phyloP scores from a whole-genome alignment of 768 basidiomycete genomes.

The Filobasidium floriforme region DNA sequence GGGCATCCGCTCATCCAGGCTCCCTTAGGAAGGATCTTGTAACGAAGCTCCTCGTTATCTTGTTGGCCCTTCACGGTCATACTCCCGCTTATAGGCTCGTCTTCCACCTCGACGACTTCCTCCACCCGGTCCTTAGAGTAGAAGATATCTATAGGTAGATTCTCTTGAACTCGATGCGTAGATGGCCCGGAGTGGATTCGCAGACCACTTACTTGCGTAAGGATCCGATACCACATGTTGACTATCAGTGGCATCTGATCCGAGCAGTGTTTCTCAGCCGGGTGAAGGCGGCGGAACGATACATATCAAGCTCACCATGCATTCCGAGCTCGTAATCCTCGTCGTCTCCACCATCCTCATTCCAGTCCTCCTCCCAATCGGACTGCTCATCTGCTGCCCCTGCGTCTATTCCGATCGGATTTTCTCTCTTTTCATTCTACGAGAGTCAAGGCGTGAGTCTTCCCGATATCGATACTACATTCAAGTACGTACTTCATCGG shows the following conservation, averaged over 20 bases:
- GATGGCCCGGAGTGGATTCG: constrained; percentile 4
- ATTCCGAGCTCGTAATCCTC: background rate
- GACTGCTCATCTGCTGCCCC: background rate
- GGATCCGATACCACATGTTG: constrained; percentile 63
- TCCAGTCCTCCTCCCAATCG: background rate
- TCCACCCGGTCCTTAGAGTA: constrained; percentile 90
- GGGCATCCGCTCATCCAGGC: constrained; percentile 98
- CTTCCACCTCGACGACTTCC: constrained; percentile 85
- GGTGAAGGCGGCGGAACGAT: no score
- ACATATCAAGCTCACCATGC: background rate
- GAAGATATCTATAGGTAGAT: constrained; percentile 60
- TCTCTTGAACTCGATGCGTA: background rate
- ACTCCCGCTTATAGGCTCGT: constrained; percentile 56
- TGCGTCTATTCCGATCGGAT: constrained; percentile 6
- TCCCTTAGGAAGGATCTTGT: constrained; percentile 67
- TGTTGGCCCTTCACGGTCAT: constrained; percentile 49
- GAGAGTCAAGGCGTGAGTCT: constrained; percentile 50
- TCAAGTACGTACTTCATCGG: constrained; percentile 48
- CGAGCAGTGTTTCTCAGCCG: constrained; percentile 19
- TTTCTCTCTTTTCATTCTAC: constrained; percentile 48
- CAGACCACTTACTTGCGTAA: constrained; percentile 60
- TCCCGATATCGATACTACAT: constrained; percentile 49
- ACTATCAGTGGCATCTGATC: constrained; percentile 29
- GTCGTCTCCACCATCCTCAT: constrained; percentile 32
- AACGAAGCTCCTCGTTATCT: background rate